Conservation (phyloP, 2,329 filamentous ascomycete species). For the Byssothecium circinans region DNA sequence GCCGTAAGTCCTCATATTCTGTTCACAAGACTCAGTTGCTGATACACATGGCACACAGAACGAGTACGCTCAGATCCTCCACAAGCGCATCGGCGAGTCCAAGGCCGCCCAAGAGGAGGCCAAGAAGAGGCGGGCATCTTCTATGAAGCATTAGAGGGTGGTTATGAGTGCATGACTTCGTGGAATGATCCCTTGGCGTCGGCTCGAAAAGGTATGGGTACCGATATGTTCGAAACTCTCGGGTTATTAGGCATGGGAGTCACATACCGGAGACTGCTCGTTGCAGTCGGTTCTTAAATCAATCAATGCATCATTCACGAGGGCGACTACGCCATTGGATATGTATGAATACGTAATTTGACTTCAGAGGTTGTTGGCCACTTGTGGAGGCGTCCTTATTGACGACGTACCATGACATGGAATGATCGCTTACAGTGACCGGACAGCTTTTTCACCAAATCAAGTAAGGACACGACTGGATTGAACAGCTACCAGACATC, state of each 20-base stretch:
- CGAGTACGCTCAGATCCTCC: constrained; percentile 94
- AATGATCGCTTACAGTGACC: too few species aligned
- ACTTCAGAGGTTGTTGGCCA: too few species aligned
- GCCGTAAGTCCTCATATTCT: constrained; percentile 66
- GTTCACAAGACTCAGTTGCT: not conserved
- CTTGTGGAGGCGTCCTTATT: too few species aligned
- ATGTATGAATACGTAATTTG: constrained; percentile 1
- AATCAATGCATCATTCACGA: constrained; percentile 42
- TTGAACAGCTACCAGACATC: not conserved
- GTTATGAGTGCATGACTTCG: constrained; percentile 37
- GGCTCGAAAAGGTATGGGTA: constrained; percentile 40
- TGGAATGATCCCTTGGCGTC: constrained; percentile 43
- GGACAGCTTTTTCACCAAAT: too few species aligned
- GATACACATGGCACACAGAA: constrained; percentile 58
- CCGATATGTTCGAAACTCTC: constrained; percentile 37
- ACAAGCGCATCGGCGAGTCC: constrained; percentile 96
- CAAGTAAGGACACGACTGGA: not conserved
- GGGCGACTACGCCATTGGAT: constrained; percentile 1
- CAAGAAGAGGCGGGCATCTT: constrained; percentile 96
- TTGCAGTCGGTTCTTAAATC: constrained; percentile 35
- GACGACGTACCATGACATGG: too few species aligned
- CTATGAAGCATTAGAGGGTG: constrained; percentile 51
- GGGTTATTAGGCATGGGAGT: constrained; percentile 40
- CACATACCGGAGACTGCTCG: constrained; percentile 40
- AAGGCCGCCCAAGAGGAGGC: constrained; percentile 91